Percentiles rank a stretch among this genome's conserved stretches.
phyloP scores from a whole-genome alignment of 1,284 basidiomycete species.

The Phellinidium pouzarii region DNA sequence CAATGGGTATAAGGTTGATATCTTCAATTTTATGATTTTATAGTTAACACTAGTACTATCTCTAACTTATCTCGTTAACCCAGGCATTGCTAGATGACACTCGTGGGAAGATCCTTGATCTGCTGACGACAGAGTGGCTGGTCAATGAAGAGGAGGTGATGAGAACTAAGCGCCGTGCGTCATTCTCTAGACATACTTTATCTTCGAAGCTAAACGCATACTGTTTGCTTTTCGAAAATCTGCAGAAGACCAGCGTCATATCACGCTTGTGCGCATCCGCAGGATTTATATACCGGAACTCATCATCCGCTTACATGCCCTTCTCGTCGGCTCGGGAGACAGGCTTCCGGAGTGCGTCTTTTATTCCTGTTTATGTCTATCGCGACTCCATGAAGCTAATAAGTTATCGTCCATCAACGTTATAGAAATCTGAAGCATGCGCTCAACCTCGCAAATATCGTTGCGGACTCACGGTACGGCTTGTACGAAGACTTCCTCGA shows the following conservation, averaged over 20 bases:
- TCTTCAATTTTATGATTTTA: slow-evolving; percentile 8
- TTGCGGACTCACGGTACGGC: slow-evolving; percentile 85
- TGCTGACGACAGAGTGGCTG: slow-evolving; percentile 75
- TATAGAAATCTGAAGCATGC: slow-evolving; percentile 76
- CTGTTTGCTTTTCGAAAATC: slow-evolving; percentile 9
- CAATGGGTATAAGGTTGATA: slow-evolving; percentile 49
- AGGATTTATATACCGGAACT: slow-evolving; percentile 90
- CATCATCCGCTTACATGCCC: slow-evolving; percentile 76
- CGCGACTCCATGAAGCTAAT: background rate
- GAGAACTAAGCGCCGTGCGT: slow-evolving; percentile 31
- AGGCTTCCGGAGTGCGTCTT: slow-evolving; percentile 62
- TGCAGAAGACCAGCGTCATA: slow-evolving; percentile 49
- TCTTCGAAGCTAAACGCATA: background rate
- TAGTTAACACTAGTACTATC: background rate
- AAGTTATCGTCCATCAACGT: slow-evolving; percentile 1
- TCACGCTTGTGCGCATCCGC: slow-evolving; percentile 75
- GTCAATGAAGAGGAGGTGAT: slow-evolving; percentile 42
- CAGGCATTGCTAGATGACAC: slow-evolving; percentile 54
- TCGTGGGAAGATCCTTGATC: slow-evolving; percentile 51
- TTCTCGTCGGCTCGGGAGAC: slow-evolving; percentile 61
- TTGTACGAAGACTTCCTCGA: slow-evolving; percentile 47
- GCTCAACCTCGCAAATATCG: slow-evolving; percentile 72
- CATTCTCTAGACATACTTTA: background rate
- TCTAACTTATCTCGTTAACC: background rate
- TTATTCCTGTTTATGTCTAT: slow-evolving; percentile 1